Percentiles rank a stretch among this genome's conserved stretches.
Evolutionary conservation across 805 yeast genomes (phyloP).

Genomic region (Teunomyces cretensis): DNA sequence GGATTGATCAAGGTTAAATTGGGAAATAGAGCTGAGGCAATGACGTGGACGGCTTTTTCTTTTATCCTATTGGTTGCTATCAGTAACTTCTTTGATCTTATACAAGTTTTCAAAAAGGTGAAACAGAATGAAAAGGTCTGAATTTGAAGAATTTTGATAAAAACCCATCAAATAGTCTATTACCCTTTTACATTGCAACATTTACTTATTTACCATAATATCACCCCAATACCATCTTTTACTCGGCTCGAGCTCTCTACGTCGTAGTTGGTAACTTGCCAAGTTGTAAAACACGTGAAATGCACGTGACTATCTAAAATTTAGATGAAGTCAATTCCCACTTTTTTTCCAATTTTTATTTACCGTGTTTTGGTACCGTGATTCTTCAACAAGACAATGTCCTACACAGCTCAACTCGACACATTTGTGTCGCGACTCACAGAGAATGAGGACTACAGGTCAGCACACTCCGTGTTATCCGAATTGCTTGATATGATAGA

Average conservation of each 20-base stretch:
- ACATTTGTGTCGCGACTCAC: conserved; percentile 65
- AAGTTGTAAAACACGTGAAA: conserved; percentile 18
- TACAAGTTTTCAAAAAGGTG: background rate
- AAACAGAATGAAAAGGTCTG: background rate
- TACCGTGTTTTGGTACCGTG: conserved; percentile 3
- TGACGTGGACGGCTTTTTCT: conserved; percentile 62
- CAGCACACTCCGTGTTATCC: conserved; percentile 67
- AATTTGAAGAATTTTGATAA: background rate
- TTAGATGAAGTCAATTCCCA: conserved; percentile 18
- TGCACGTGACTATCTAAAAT: conserved; percentile 21
- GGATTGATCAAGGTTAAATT: conserved; percentile 40
- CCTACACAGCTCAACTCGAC: conserved; percentile 59
- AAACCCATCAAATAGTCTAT: no score
- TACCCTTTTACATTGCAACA: no score
- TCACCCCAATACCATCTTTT: no score
- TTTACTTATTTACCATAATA: no score
- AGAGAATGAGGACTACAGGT: conserved; percentile 53
- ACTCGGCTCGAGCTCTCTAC: no score
- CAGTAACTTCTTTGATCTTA: background rate
- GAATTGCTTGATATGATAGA: conserved; percentile 88
- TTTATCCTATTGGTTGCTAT: conserved; percentile 39
- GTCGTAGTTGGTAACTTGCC: no score
- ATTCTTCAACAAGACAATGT: conserved; percentile 25
- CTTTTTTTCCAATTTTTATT: conserved; percentile 13
- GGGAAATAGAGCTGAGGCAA: conserved; percentile 54